phyloP scores from a whole-genome alignment of 176 grass and related monocot species.

The Phoenix roebelenii region DNA sequence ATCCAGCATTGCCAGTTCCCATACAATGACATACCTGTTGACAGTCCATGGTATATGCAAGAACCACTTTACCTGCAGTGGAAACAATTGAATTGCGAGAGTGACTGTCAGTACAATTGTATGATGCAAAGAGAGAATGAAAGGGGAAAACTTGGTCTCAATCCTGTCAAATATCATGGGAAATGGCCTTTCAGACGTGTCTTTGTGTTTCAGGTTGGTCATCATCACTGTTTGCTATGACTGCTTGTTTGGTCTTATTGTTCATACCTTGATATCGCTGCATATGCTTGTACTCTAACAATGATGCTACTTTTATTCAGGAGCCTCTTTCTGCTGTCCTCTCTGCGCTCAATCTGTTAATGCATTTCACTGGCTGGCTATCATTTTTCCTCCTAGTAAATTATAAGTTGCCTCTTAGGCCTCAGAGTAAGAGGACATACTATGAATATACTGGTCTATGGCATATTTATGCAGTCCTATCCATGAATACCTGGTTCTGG shows the following conservation, averaged over 20 bases:
- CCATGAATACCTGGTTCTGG: slow-evolving; percentile 96
- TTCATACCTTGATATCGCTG: slow-evolving; percentile 1
- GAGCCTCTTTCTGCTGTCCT: slow-evolving; percentile 67
- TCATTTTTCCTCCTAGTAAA: slow-evolving; percentile 60
- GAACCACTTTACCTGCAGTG: slow-evolving; percentile 59
- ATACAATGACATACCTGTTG: slow-evolving; percentile 24
- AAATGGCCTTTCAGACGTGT: slow-evolving; percentile 71
- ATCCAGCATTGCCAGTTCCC: slow-evolving; percentile 38
- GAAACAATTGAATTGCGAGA: slow-evolving; percentile 66
- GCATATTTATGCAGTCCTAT: slow-evolving; percentile 90
- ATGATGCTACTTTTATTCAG: slow-evolving; percentile 27
- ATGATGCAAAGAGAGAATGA: slow-evolving; percentile 77
- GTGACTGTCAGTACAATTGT: slow-evolving; percentile 71
- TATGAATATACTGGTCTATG: slow-evolving; percentile 84
- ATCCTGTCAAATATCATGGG: slow-evolving; percentile 81
- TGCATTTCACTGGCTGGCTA: slow-evolving; percentile 65
- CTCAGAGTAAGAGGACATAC: slow-evolving; percentile 50
- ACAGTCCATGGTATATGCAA: slow-evolving; percentile 50
- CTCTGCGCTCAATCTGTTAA: slow-evolving; percentile 63
- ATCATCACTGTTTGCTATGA: neutral
- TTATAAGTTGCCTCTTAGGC: slow-evolving; percentile 64
- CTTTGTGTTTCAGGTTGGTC: slow-evolving; percentile 65
- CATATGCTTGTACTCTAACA: too few relatives aligned
- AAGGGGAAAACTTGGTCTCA: slow-evolving; percentile 45
- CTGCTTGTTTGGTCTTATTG: neutral